Evolutionary conservation across 2,329 filamentous ascomycete genomes (phyloP).

Genomic region (Ceratocystis huliohia): DNA sequence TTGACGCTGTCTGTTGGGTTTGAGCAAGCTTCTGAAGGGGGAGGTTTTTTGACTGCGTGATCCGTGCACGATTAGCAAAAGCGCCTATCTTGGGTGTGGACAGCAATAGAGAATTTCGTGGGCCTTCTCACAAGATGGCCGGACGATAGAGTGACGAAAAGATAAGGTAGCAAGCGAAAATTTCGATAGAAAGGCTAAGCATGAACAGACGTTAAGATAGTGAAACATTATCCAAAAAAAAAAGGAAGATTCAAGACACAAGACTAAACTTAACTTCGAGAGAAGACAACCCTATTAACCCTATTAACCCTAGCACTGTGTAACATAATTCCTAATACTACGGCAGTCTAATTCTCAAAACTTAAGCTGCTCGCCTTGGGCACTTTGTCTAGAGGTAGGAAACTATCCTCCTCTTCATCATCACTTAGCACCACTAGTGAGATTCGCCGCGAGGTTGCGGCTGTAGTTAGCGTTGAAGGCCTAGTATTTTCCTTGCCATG

Average conservation of each 20-base stretch:
- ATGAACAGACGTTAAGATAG: no score
- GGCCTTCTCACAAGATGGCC: background rate
- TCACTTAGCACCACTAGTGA: conserved; percentile 13
- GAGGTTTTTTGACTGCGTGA: background rate
- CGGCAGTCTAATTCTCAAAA: background rate
- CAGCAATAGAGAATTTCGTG: background rate
- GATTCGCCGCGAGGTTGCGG: no score
- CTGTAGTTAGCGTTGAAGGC: background rate
- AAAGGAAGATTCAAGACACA: background rate
- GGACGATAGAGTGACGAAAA: background rate
- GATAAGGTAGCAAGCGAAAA: background rate
- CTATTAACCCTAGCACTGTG: background rate
- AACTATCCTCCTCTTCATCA: conserved; percentile 11
- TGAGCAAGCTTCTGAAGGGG: background rate
- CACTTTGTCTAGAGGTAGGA: background rate
- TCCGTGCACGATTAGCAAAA: background rate
- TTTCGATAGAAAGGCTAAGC: no score
- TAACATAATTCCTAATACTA: background rate
- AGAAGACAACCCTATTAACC: background rate
- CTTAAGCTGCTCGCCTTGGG: background rate
- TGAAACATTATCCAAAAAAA: background rate
- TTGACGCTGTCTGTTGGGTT: conserved; percentile 1
- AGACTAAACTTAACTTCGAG: background rate
- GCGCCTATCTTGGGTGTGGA: background rate
- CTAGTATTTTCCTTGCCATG: conserved; percentile 1